Evolutionary conservation across 345 rosid species (phyloP).

Genomic region (Hypericum androsaemum): DNA sequence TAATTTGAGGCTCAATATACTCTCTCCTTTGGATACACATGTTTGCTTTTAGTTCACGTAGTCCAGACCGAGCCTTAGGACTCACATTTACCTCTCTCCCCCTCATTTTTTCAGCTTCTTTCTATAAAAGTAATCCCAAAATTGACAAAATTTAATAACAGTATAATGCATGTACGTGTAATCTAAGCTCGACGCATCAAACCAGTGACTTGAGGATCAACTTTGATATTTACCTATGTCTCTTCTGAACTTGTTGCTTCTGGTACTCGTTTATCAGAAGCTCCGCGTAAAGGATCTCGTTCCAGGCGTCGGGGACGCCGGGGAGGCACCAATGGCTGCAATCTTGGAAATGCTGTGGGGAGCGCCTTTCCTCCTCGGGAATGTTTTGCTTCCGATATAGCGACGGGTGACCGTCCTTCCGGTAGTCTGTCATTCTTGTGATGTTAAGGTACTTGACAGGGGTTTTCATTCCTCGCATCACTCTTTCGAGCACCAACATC

Average conservation of each 20-base stretch:
- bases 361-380: slow-evolving; percentile 33
- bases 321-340: slow-evolving; percentile 99
- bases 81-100: slow-evolving; percentile 10
- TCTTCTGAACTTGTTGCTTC: slow-evolving; percentile 31
- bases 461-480: slow-evolving; percentile 63
- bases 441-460: slow-evolving; percentile 75
- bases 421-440: slow-evolving; percentile 69
- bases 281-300: slow-evolving; percentile 73
- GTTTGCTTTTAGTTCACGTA: neutral
- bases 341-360: slow-evolving; percentile 62
- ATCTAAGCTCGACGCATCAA: neutral
- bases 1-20: slow-evolving; percentile 6
- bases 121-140: slow-evolving; percentile 13
- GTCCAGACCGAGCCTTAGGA: neutral
- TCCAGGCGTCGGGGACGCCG: slow-evolving; percentile 92
- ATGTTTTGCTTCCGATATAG: slow-evolving; percentile 55
- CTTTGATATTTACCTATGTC: slow-evolving; percentile 23
- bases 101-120: slow-evolving; percentile 1
- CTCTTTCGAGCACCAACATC: slow-evolving; percentile 74
- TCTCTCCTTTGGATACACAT: neutral
- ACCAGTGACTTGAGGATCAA: neutral
- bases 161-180: slow-evolving; percentile 12
- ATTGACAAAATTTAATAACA: neutral
- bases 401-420: slow-evolving; percentile 94
- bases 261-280: slow-evolving; percentile 43